Percentiles rank a stretch among this genome's conserved stretches.
These are phyloP conservation scores for Wickerhamomyces chaumierensis DNA, from an alignment of 805 yeast genomes.

Conservation along the genomic window DNA sequence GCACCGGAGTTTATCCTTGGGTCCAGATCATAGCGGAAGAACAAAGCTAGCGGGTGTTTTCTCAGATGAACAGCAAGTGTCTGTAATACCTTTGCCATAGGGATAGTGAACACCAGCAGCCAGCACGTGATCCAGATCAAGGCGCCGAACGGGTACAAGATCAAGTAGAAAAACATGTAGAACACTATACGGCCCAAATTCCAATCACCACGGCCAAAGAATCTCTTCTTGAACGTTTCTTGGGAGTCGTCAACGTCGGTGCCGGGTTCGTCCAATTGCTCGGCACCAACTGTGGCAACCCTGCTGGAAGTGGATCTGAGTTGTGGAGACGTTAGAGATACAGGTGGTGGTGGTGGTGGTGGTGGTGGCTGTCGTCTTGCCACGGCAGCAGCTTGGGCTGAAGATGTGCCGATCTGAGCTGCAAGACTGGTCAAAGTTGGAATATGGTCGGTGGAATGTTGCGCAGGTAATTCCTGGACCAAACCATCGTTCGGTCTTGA, in stretches of 20 bases:
- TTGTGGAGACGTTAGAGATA: not conserved
- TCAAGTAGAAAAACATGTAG: slow-evolving; percentile 54
- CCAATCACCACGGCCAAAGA: slow-evolving; percentile 93
- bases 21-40: slow-evolving; percentile 46
- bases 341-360: not conserved
- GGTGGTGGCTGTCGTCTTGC: not conserved
- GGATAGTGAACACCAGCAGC: slow-evolving; percentile 81
- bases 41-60: slow-evolving; percentile 84
- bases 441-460: too few relatives aligned
- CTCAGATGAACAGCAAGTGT: slow-evolving; percentile 68
- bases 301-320: not conserved
- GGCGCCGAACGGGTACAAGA: slow-evolving; percentile 57
- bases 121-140: slow-evolving; percentile 54
- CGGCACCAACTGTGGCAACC: not conserved
- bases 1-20: slow-evolving; percentile 7
- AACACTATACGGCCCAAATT: slow-evolving; percentile 70
- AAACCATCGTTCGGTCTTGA: too few relatives aligned
- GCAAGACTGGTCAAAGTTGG: too few relatives aligned
- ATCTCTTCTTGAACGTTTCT: slow-evolving; percentile 35
- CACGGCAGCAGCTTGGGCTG: too few relatives aligned
- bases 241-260: slow-evolving; percentile 14
- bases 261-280: not conserved
- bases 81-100: slow-evolving; percentile 75
- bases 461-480: too few relatives aligned
- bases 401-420: too few relatives aligned